phyloP scores from a whole-genome alignment of 2,329 filamentous ascomycete species.

The Dryadomyces quercus-mongolicae region DNA sequence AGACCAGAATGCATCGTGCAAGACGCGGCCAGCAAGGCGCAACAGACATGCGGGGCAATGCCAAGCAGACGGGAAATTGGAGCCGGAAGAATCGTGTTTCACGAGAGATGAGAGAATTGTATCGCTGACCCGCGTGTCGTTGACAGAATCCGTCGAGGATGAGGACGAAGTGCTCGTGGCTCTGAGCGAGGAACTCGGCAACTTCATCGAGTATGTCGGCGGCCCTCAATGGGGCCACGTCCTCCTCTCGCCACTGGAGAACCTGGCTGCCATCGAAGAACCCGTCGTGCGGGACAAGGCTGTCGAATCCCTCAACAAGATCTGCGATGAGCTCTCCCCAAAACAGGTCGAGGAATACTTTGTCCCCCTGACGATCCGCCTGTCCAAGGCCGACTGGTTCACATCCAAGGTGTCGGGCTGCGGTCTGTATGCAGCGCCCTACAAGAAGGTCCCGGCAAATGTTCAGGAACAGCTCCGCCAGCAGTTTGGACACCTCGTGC shows the following conservation, averaged over 20 bases:
- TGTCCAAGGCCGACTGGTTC: constrained; percentile 99
- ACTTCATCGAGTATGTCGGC: constrained; percentile 95
- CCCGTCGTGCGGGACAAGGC: constrained; percentile 97
- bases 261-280: constrained; percentile 96
- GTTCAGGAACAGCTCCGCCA: constrained; percentile 85
- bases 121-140: constrained; percentile 3
- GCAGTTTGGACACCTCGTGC: constrained; percentile 85
- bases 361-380: constrained; percentile 86
- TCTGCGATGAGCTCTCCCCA: constrained; percentile 82
- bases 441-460: constrained; percentile 77
- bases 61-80: no score
- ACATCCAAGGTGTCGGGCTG: constrained; percentile 98
- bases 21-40: neutral
- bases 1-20: neutral
- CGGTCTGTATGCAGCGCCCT: constrained; percentile 86
- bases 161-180: constrained; percentile 97
- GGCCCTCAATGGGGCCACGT: constrained; percentile 91
- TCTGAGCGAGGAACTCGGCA: constrained; percentile 89
- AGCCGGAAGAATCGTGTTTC: no score
- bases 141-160: constrained; percentile 89
- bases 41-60: neutral
- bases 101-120: neutral
- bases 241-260: constrained; percentile 91
- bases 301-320: constrained; percentile 98
- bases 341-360: constrained; percentile 96